phyloP scores from a whole-genome alignment of 2,329 filamentous ascomycete species.

The Fonsecaea erecta region DNA sequence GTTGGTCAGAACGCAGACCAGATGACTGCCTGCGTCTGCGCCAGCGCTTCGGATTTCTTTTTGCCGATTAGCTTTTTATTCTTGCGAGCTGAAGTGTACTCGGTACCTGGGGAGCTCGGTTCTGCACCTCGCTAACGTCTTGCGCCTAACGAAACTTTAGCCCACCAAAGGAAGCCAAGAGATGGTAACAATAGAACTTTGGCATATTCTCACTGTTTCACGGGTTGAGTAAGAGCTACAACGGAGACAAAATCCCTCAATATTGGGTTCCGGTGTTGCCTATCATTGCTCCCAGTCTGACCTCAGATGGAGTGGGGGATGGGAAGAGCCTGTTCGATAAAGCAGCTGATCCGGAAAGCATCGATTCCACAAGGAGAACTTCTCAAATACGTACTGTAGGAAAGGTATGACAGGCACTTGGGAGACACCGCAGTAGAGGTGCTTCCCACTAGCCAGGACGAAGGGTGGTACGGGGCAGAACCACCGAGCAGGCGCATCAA shows the following conservation, averaged over 20 bases:
- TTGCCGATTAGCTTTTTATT: constrained; percentile 2
- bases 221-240: not conserved
- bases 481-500: not conserved
- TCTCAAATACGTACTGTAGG: not conserved
- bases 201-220: not conserved
- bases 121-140: not conserved
- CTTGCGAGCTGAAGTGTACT: constrained; percentile 6
- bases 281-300: not conserved
- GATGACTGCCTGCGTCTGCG: not conserved
- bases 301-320: not conserved
- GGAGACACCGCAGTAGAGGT: not conserved
- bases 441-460: not conserved
- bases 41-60: not conserved
- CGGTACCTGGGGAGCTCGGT: not conserved
- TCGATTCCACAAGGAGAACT: not conserved
- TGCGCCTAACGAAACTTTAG: not conserved
- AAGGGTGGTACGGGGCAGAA: not conserved
- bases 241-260: not conserved
- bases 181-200: not conserved
- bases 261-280: not conserved
- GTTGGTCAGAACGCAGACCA: not conserved
- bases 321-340: not conserved
- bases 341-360: not conserved
- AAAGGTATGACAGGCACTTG: not conserved
- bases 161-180: not conserved